phyloP scores from a whole-genome alignment of 768 basidiomycete genomes.

The Hydnum rufescens region DNA sequence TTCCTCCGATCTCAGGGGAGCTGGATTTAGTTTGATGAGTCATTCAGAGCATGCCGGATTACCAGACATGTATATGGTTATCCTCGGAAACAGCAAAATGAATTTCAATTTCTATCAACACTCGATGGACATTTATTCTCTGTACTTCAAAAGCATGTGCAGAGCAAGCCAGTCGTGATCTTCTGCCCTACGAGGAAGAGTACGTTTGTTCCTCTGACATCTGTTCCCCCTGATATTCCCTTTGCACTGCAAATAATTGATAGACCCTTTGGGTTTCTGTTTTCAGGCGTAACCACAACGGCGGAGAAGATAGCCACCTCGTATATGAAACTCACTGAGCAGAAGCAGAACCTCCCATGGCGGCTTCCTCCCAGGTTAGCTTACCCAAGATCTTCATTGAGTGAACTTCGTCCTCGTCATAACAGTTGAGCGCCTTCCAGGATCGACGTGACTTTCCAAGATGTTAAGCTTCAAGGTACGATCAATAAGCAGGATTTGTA shows the following conservation, averaged over 20 bases:
- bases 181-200: slow-evolving; percentile 84
- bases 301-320: slow-evolving; percentile 63
- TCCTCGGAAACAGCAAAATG: slow-evolving; percentile 45
- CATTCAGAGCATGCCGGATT: slow-evolving; percentile 73
- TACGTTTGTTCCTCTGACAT: slow-evolving; percentile 15
- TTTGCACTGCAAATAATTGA: too few species aligned
- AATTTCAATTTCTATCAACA: slow-evolving; percentile 50
- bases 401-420: not conserved
- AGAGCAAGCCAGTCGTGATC: slow-evolving; percentile 67
- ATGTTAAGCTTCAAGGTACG: too few species aligned
- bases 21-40: slow-evolving; percentile 66
- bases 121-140: slow-evolving; percentile 58
- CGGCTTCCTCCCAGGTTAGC: too few species aligned
- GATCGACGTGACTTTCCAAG: not conserved
- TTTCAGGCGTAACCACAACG: slow-evolving; percentile 29
- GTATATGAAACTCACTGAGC: slow-evolving; percentile 26
- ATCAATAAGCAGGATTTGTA: too few species aligned
- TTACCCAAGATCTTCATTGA: not conserved
- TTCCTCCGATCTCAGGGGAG: not conserved
- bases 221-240: too few species aligned
- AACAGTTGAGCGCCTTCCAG: not conserved
- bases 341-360: not conserved
- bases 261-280: not conserved
- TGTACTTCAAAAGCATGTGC: slow-evolving; percentile 50
- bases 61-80: slow-evolving; percentile 54